These are phyloP conservation scores for Candida nemodendra DNA, from an alignment of 805 yeast species.

Conservation along the genomic window DNA sequence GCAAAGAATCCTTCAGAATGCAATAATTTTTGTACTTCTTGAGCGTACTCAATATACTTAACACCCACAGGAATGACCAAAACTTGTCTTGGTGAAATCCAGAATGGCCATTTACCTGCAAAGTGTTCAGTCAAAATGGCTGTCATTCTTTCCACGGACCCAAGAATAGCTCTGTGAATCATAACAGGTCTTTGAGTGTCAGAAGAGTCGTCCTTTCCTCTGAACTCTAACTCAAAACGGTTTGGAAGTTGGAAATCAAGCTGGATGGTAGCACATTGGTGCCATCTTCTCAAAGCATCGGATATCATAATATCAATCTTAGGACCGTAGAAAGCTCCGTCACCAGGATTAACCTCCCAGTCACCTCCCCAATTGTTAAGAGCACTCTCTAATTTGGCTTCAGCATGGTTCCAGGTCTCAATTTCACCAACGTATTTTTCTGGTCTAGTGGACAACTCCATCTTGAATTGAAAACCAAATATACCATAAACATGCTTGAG, in stretches of 20 bases:
- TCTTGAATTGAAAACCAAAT: conserved; percentile 91
- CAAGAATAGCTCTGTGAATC: conserved; percentile 99
- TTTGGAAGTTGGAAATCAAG: conserved; percentile 97
- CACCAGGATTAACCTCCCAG: conserved; percentile 96
- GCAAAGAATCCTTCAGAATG: conserved; percentile 81
- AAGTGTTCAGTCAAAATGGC: conserved; percentile 97
- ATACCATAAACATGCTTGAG: conserved; percentile 82
- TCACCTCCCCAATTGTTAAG: conserved; percentile 81
- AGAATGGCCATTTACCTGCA: conserved; percentile 99
- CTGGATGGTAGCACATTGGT: conserved; percentile 98
- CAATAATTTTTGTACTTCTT: conserved; percentile 66
- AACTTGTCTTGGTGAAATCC: conserved; percentile 99
- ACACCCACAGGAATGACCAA: conserved; percentile 97
- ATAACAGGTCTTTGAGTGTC: conserved; percentile 87
- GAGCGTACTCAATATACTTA: conserved; percentile 87
- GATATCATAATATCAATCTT: conserved; percentile 95
- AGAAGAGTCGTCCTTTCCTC: conserved; percentile 61
- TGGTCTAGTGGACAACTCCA: conserved; percentile 97
- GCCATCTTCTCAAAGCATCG: conserved; percentile 95
- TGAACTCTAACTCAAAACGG: conserved; percentile 88
- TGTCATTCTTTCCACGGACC: conserved; percentile 98
- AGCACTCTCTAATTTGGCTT: conserved; percentile 76
- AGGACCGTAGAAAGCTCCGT: conserved; percentile 95
- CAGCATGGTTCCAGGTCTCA: conserved; percentile 93
- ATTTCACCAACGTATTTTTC: conserved; percentile 94